Conservation (phyloP, 495 filamentous ascomycete genomes). For the Tuber borchii region DNA sequence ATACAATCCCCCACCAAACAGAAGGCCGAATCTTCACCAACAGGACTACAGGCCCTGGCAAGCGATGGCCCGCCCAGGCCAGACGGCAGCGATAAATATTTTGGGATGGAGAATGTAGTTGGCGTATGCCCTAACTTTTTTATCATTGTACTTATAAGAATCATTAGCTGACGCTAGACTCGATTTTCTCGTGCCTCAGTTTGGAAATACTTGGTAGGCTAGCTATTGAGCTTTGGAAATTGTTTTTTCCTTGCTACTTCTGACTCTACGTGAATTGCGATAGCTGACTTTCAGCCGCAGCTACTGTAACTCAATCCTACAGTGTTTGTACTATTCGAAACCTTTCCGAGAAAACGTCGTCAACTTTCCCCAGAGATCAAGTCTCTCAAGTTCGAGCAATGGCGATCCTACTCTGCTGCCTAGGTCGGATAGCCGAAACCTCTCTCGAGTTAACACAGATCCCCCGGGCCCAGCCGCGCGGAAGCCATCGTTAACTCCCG, state of each 20-base stretch:
- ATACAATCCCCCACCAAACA: slow-evolving; percentile 35
- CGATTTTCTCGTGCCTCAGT: slow-evolving; percentile 50
- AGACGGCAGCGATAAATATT: slow-evolving; percentile 97
- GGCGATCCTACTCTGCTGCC: slow-evolving; percentile 49
- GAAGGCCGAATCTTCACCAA: slow-evolving; percentile 30
- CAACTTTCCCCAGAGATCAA: slow-evolving; percentile 70
- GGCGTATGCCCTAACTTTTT: slow-evolving; percentile 25
- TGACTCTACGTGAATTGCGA: slow-evolving; percentile 2
- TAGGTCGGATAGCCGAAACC: slow-evolving; percentile 28
- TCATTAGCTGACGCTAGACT: slow-evolving; percentile 29
- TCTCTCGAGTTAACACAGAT: slow-evolving; percentile 49
- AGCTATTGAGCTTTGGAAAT: slow-evolving; percentile 3
- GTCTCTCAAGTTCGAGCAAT: slow-evolving; percentile 43
- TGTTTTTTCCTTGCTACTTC: slow-evolving; percentile 22
- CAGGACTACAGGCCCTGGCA: slow-evolving; percentile 31
- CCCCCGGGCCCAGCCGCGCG: slow-evolving; percentile 45
- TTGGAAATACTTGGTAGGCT: slow-evolving; percentile 90
- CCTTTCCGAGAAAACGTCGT: slow-evolving; percentile 93
- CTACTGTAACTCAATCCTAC: slow-evolving; percentile 96
- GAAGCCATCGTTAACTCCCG: slow-evolving; percentile 42
- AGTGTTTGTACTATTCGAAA: slow-evolving; percentile 91
- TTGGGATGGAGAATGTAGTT: slow-evolving; percentile 91
- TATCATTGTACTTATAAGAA: slow-evolving; percentile 9
- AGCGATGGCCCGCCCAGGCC: slow-evolving; percentile 38
- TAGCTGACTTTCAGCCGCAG: slow-evolving; percentile 47